Evolutionary conservation across 2,329 filamentous ascomycete genomes (phyloP), one percentile per base, ranked within the genome.

Genomic region (Trichoderma semiorbis): DNA sequence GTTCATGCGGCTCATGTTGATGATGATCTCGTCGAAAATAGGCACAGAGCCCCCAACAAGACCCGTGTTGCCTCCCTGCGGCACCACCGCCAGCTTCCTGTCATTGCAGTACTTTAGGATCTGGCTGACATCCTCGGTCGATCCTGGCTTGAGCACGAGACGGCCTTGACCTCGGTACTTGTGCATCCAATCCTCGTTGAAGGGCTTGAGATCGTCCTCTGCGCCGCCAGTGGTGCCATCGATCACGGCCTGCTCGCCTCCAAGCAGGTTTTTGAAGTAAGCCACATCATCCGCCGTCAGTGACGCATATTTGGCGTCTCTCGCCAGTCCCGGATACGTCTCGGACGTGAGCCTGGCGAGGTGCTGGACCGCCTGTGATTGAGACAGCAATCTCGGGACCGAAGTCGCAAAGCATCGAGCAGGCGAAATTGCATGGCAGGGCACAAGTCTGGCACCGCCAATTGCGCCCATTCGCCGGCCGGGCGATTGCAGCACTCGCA

Each of bases 121-220:
- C 83, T 92, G 88, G 88, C 94, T 97, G 77, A 98, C 93, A 82
- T 99, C 92, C 77, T 95, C 91, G 0, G 93, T 95, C 18, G 89
- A 92, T 66, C 87, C 89, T 12, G 96, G 96, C 83, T 94, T 97
- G 74, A 99, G 84, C 5, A 98, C 94, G 30, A 99, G 85, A 78
- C 91, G 90, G 73, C 93, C 90, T 82, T 98, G 94, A 34, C 96
- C 97, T 73, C 93, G 91, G 85, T 97, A 99, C 84, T 99, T 99
- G 82, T 93, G 91, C 95, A 99, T 98, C 96, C 97, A 99, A 84
- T 99, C 96, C 79, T 91, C 90, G 83, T 99, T 99, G 87, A 94
- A 99, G 8, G 93, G 89, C 80, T 96, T 93, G 75, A 98, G 87
- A 79, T 98, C 96, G 77, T 93, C 92, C 16, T 39, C 69, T 34